These are phyloP conservation scores for Fagopyrum esculentum DNA, from an alignment of 148 eudicot species.

Conservation along the genomic window DNA sequence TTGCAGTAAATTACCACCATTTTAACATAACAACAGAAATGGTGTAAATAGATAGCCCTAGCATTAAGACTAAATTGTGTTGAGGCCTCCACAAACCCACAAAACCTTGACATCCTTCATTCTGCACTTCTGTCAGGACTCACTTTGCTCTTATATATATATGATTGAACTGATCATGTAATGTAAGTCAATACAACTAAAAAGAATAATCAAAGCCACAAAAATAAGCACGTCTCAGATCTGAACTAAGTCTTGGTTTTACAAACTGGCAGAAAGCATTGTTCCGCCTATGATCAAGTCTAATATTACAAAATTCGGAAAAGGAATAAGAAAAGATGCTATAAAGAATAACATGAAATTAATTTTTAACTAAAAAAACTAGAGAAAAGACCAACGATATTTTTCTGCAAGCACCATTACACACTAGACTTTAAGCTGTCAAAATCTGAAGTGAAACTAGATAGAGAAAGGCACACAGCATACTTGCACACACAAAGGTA, in stretches of 20 bases:
- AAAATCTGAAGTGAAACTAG: not conserved
- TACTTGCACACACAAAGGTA: not conserved
- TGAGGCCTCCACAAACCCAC: too few relatives aligned
- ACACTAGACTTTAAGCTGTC: not conserved
- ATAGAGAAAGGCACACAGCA: not conserved
- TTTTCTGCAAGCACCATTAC: not conserved
- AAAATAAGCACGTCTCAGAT: not conserved
- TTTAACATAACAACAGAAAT: too few relatives aligned
- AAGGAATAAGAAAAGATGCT: not conserved
- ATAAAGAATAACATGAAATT: slow-evolving; percentile 1
- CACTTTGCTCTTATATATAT: too few relatives aligned
- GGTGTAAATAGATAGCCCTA: too few relatives aligned
- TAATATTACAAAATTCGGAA: not conserved
- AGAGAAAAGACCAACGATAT: not conserved
- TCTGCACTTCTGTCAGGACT: too few relatives aligned
- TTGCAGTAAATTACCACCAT: too few relatives aligned
- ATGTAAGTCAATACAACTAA: not conserved
- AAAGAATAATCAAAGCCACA: not conserved
- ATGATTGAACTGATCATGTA: too few relatives aligned
- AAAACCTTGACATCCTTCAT: too few relatives aligned
- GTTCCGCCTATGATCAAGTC: not conserved
- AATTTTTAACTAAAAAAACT: too few relatives aligned
- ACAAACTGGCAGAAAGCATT: not conserved
- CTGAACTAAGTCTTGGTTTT: not conserved
- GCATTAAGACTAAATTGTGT: too few relatives aligned